These are phyloP conservation scores for Dipteronia dyeriana DNA, from an alignment of 345 rosid genomes.

Conservation along the genomic window DNA sequence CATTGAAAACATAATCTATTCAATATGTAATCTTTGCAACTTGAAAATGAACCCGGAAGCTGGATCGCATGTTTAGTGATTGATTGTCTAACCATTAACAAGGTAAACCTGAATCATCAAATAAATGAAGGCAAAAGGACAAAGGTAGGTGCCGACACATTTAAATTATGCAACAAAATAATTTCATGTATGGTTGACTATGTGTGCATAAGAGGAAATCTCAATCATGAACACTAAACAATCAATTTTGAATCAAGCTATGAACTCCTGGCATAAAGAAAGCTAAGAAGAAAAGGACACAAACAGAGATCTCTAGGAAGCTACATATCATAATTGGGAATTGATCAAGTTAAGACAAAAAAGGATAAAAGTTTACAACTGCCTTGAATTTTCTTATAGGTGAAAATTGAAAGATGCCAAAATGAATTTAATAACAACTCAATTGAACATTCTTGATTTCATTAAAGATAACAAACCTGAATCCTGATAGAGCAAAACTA, in stretches of 20 bases:
- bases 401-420: neutral
- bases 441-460: neutral
- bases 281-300: neutral
- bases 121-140: neutral
- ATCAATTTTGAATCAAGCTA: neutral
- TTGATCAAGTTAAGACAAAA: neutral
- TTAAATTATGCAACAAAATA: constrained; percentile 7
- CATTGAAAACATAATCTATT: constrained; percentile 17
- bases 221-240: constrained; percentile 1
- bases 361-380: neutral
- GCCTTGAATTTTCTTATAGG: neutral
- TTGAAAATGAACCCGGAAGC: neutral
- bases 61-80: neutral
- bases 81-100: neutral
- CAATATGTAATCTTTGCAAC: neutral
- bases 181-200: neutral
- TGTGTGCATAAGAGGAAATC: neutral
- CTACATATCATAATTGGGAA: neutral
- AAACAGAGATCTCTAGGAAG: neutral
- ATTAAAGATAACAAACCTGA: too few relatives aligned
- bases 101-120: neutral
- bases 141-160: constrained; percentile 3
- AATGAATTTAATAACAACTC: neutral
- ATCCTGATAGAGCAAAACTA: neutral
- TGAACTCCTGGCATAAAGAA: too few relatives aligned